These are phyloP conservation scores for Coprinellus micaceus DNA, from an alignment of 768 basidiomycete species.

Conservation along the genomic window DNA sequence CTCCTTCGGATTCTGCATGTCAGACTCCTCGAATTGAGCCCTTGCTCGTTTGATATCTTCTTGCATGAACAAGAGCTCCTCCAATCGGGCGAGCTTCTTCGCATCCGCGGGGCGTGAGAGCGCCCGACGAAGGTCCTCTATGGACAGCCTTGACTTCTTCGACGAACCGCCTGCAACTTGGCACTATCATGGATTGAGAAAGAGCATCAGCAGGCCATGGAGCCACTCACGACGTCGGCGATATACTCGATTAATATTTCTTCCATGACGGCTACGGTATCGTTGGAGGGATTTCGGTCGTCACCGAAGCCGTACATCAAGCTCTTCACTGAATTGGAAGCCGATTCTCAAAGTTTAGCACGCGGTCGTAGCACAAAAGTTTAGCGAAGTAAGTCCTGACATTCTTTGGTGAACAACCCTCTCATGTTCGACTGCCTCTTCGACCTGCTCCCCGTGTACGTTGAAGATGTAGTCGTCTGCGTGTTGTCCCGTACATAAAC, in stretches of 20 bases:
- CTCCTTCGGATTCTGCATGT: slow-evolving; percentile 41
- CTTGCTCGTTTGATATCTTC: slow-evolving; percentile 89
- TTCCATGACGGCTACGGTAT: slow-evolving; percentile 90
- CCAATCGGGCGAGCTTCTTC: slow-evolving; percentile 89
- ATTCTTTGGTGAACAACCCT: slow-evolving; percentile 77
- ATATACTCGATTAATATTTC: slow-evolving; percentile 91
- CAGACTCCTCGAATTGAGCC: slow-evolving; percentile 63
- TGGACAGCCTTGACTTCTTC: slow-evolving; percentile 70
- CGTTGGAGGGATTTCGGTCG: slow-evolving; percentile 81
- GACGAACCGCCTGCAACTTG: slow-evolving; percentile 67
- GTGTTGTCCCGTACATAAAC: slow-evolving; percentile 47
- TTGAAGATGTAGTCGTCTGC: slow-evolving; percentile 27
- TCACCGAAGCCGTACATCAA: slow-evolving; percentile 95
- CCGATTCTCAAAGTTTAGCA: slow-evolving; percentile 11
- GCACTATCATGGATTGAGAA: slow-evolving; percentile 45
- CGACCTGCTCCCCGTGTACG: slow-evolving; percentile 26
- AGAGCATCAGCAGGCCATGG: slow-evolving; percentile 4
- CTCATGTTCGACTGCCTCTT: slow-evolving; percentile 67
- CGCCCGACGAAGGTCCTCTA: slow-evolving; percentile 81
- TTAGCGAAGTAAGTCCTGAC: slow-evolving; percentile 39
- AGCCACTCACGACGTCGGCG: slow-evolving; percentile 72
- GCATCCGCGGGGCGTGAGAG: slow-evolving; percentile 84
- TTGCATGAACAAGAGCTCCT: slow-evolving; percentile 90
- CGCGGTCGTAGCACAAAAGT: background rate
- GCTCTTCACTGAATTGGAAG: slow-evolving; percentile 55